Evolutionary conservation across 768 basidiomycete species (phyloP).

Genomic region (Suillus americanus): DNA sequence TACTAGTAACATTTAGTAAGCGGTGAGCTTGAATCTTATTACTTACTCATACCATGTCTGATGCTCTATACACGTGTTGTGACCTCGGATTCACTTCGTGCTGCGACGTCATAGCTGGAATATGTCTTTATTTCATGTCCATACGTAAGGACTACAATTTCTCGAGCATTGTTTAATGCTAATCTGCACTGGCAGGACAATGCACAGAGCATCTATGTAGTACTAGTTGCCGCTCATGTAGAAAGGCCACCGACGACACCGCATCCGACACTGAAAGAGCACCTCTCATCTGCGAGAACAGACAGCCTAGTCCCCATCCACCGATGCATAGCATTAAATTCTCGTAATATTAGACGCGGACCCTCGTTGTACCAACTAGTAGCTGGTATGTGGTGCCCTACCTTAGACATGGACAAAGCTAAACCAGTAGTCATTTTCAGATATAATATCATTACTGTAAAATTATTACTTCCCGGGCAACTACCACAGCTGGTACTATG

Average conservation of each 20-base stretch:
- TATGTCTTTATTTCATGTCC: conserved; percentile 24
- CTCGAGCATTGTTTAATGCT: neutral
- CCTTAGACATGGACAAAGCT: neutral
- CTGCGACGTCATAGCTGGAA: conserved; percentile 21
- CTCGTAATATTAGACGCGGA: neutral
- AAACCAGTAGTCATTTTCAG: neutral
- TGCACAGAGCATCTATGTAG: conserved; percentile 27
- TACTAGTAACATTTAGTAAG: too few relatives aligned
- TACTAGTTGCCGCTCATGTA: conserved; percentile 16
- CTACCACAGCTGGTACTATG: neutral
- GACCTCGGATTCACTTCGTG: conserved; percentile 15
- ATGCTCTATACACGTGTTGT: conserved; percentile 23
- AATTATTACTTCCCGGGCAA: neutral
- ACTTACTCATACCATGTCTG: conserved; percentile 14
- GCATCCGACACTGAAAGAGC: conserved; percentile 13
- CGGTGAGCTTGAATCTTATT: neutral
- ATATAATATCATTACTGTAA: neutral
- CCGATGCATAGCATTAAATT: conserved; percentile 19
- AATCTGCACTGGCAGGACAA: conserved; percentile 14
- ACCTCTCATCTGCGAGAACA: conserved; percentile 20
- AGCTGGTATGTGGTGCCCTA: neutral
- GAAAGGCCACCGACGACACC: neutral
- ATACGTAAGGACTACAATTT: conserved; percentile 16
- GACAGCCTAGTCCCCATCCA: conserved; percentile 22
- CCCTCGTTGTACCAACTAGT: neutral